phyloP scores from a whole-genome alignment of 768 basidiomycete genomes.

The Leucocoprinus leucothites region DNA sequence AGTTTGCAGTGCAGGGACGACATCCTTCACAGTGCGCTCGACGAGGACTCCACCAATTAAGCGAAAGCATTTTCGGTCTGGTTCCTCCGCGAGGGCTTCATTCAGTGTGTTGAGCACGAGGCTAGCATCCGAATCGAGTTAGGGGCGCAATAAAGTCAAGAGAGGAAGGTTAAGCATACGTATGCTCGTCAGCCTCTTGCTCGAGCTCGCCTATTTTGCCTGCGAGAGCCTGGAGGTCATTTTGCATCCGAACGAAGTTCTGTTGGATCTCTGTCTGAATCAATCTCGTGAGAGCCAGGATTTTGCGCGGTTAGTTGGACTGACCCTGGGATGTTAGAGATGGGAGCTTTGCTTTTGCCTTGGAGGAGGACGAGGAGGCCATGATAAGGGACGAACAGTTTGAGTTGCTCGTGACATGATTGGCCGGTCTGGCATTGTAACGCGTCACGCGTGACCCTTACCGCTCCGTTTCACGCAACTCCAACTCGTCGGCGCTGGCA shows the following conservation, averaged over 20 bases:
- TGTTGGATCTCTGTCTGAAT: conserved; percentile 78
- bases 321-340: conserved; percentile 72
- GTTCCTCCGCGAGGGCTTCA: conserved; percentile 79
- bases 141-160: neutral
- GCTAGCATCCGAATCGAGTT: conserved; percentile 35
- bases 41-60: conserved; percentile 95
- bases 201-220: conserved; percentile 96
- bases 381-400: conserved; percentile 28
- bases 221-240: conserved; percentile 87
- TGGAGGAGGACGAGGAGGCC: conserved; percentile 43
- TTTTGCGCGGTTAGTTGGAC: conserved; percentile 19
- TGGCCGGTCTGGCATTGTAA: conserved; percentile 32
- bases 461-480: conserved; percentile 21
- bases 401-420: conserved; percentile 40
- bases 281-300: conserved; percentile 32
- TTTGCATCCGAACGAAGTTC: conserved; percentile 78
- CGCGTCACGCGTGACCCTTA: conserved; percentile 32
- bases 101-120: conserved; percentile 86
- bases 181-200: conserved; percentile 93
- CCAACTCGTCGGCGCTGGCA: conserved; percentile 38
- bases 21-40: conserved; percentile 93
- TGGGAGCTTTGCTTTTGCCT: conserved; percentile 56
- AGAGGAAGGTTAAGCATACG: conserved; percentile 44
- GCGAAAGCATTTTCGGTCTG: conserved; percentile 93
- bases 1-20: conserved; percentile 86